Conservation (phyloP, 2,329 filamentous ascomycete species). For the Aspergillus intermedius region DNA sequence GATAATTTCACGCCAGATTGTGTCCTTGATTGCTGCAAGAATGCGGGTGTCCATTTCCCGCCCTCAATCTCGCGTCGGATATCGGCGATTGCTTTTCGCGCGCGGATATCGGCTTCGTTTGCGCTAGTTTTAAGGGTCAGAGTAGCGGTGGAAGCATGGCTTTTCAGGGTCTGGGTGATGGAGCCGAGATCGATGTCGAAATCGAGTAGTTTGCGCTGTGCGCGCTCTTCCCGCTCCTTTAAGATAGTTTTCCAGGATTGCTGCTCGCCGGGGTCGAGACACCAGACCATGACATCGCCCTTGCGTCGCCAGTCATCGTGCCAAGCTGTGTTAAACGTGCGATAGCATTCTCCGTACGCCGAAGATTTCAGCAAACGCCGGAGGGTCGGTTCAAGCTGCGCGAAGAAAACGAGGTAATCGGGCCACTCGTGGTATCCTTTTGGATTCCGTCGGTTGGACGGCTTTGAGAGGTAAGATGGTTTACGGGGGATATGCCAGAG, state of each 20-base stretch:
- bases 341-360: constrained; percentile 52
- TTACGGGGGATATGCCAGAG: constrained; percentile 26
- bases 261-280: constrained; percentile 34
- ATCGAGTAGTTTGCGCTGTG: too few species aligned
- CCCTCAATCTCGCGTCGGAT: too few species aligned
- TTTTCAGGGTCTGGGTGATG: too few species aligned
- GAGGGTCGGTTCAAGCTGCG: constrained; percentile 49
- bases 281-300: constrained; percentile 61
- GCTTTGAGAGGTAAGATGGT: constrained; percentile 24
- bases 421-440: constrained; percentile 36
- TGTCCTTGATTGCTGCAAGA: too few species aligned
- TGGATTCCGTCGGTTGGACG: constrained; percentile 2
- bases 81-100: too few species aligned
- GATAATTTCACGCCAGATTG: too few species aligned
- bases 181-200: too few species aligned
- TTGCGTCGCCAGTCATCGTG: constrained; percentile 56
- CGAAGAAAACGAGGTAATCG: constrained; percentile 50
- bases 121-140: too few species aligned
- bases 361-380: constrained; percentile 36
- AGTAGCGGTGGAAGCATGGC: not conserved
- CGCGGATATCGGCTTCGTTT: too few species aligned
- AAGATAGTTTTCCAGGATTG: constrained; percentile 20
- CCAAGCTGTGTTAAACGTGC: constrained; percentile 56
- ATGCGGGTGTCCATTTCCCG: too few species aligned
- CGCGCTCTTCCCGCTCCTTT: too few species aligned